Evolutionary conservation across 352 stramenopile species (phyloP).

Genomic region (Pythium chondricola): DNA sequence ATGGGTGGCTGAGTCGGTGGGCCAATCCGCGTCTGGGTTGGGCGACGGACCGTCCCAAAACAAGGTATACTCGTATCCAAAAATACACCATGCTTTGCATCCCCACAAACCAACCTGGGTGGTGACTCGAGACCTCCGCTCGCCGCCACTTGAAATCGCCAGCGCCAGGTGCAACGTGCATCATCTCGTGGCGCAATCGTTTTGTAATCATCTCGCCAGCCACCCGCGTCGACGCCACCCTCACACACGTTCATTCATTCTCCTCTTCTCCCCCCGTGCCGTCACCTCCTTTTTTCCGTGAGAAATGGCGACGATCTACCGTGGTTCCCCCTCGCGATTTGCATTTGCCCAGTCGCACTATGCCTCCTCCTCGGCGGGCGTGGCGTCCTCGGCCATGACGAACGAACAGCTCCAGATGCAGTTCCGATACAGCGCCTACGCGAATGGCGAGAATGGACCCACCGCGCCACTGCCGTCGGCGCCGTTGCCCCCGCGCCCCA

Average conservation of each 20-base stretch:
- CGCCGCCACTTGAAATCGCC: constrained; percentile 16
- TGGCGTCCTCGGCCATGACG: background rate
- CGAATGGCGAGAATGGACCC: constrained; percentile 40
- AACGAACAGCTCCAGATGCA: constrained; percentile 47
- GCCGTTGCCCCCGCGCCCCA: constrained; percentile 17
- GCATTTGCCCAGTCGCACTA: constrained; percentile 69
- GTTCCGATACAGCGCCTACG: constrained; percentile 45
- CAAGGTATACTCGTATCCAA: background rate
- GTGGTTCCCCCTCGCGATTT: constrained; percentile 50
- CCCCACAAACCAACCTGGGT: too few relatives aligned
- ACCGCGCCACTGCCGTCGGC: constrained; percentile 27
- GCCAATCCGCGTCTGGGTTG: background rate
- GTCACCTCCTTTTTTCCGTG: background rate
- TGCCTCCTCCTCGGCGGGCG: constrained; percentile 17
- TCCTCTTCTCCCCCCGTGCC: background rate
- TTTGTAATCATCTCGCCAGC: too few relatives aligned
- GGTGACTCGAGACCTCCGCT: too few relatives aligned
- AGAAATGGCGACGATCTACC: constrained; percentile 68
- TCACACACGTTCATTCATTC: too few relatives aligned
- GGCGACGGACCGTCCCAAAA: constrained; percentile 8
- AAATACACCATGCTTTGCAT: constrained; percentile 15
- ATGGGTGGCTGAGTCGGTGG: constrained; percentile 3
- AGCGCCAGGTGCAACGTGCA: constrained; percentile 11
- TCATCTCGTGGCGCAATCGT: constrained; percentile 4
- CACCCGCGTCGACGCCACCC: too few relatives aligned